These are phyloP conservation scores for Ophiostoma triangulosporum DNA, from an alignment of 2,329 filamentous ascomycete genomes.

Conservation along the genomic window DNA sequence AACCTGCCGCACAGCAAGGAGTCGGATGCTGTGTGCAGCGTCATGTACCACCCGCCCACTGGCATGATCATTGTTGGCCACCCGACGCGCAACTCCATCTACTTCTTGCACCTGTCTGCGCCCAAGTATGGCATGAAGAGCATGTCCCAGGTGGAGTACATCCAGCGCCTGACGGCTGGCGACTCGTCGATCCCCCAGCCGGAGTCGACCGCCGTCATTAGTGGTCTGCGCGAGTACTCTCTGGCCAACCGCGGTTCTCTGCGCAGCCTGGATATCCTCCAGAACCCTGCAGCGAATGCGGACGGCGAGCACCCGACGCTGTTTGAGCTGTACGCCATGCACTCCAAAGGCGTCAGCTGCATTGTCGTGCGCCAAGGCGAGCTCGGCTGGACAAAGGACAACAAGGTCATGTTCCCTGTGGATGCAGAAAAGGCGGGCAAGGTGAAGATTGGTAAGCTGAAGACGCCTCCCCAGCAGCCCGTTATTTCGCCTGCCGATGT, in stretches of 20 bases:
- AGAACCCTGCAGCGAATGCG: slow-evolving; percentile 50
- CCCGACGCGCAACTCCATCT: slow-evolving; percentile 92
- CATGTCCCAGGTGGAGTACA: slow-evolving; percentile 78
- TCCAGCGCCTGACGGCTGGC: slow-evolving; percentile 61
- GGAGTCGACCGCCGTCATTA: slow-evolving; percentile 93
- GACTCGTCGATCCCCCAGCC: slow-evolving; percentile 65
- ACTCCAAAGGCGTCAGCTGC: slow-evolving; percentile 92
- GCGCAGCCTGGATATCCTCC: slow-evolving; percentile 79
- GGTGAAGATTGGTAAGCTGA: slow-evolving; percentile 62
- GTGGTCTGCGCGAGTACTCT: slow-evolving; percentile 88
- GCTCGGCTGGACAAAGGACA: slow-evolving; percentile 81
- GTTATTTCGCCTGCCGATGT: slow-evolving; percentile 24
- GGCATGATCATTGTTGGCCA: slow-evolving; percentile 93
- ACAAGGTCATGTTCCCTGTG: slow-evolving; percentile 68
- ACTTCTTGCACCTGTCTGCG: slow-evolving; percentile 89
- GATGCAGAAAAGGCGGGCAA: slow-evolving; percentile 63
- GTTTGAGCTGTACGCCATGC: slow-evolving; percentile 95
- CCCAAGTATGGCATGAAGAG: slow-evolving; percentile 77
- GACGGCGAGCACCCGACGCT: slow-evolving; percentile 57
- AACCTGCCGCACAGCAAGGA: slow-evolving; percentile 93
- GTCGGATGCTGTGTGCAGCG: slow-evolving; percentile 93
- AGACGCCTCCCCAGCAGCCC: slow-evolving; percentile 30
- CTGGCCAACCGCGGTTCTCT: slow-evolving; percentile 76
- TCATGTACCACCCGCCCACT: slow-evolving; percentile 82
- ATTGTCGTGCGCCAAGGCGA: slow-evolving; percentile 76